Conservation (phyloP, 2,329 filamentous ascomycete genomes). For the Rasamsonia emersonii region DNA sequence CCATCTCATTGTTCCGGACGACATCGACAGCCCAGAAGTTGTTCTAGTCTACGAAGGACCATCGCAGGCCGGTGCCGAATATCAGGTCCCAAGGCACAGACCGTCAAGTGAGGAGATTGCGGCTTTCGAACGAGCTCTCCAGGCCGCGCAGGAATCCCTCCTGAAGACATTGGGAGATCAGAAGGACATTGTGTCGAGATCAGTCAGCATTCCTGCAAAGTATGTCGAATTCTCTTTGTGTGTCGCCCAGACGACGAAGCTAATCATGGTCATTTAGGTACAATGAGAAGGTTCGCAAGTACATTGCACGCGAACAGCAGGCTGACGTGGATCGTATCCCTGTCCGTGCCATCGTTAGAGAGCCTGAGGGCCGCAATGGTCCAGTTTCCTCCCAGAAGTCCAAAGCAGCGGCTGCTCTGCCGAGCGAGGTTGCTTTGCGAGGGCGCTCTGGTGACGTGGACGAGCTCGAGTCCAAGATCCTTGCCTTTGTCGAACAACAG, state of each 20-base stretch:
- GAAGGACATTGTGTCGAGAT: conserved; percentile 45
- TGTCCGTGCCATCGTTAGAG: conserved; percentile 47
- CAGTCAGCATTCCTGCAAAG: conserved; percentile 48
- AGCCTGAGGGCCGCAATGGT: conserved; percentile 16
- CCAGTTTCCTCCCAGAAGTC: conserved; percentile 25
- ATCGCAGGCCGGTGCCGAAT: conserved; percentile 35
- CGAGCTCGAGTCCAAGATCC: conserved; percentile 62
- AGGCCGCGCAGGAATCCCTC: conserved; percentile 51
- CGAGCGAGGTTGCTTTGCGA: conserved; percentile 57
- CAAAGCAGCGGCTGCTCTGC: conserved; percentile 40
- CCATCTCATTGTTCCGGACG: conserved; percentile 40
- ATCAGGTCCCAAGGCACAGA: conserved; percentile 47
- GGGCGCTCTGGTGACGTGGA: conserved; percentile 68
- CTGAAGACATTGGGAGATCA: conserved; percentile 46
- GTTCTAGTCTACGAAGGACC: conserved; percentile 45
- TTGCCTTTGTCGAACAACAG: conserved; percentile 75
- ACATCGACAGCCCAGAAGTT: conserved; percentile 34
- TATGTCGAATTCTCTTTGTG: conserved; percentile 13
- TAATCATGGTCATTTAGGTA: conserved; percentile 34
- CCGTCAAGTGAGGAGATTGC: conserved; percentile 48
- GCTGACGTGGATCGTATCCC: conserved; percentile 45
- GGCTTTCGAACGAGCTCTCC: conserved; percentile 49
- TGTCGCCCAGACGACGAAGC: conserved; percentile 13
- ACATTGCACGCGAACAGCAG: conserved; percentile 50
- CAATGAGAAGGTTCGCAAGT: conserved; percentile 55